Evolutionary conservation across 129 eudicot genomes (phyloP).

Genomic region (Logfia minima): DNA sequence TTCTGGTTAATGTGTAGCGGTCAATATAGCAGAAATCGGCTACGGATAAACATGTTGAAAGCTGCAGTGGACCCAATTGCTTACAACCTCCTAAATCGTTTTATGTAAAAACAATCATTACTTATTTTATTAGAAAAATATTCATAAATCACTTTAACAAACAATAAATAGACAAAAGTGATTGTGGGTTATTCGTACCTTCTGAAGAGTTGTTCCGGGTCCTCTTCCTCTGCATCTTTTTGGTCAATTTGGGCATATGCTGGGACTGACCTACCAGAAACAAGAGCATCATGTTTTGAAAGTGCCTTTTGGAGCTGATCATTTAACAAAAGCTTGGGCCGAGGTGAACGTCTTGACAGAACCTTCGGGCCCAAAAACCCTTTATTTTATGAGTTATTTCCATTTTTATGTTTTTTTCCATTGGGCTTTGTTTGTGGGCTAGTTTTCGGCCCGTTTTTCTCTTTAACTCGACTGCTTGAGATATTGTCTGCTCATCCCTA

Average conservation of each 20-base stretch:
- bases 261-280: conserved; percentile 51
- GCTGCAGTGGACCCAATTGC: background rate
- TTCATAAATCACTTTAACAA: background rate
- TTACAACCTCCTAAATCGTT: background rate
- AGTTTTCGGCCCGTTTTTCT: too few species aligned
- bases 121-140: background rate
- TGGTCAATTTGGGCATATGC: conserved; percentile 47
- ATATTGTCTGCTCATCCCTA: conserved; percentile 77
- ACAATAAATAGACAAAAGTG: background rate
- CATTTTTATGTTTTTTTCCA: too few species aligned
- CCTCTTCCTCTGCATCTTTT: conserved; percentile 77
- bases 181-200: conserved; percentile 41
- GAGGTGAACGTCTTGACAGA: too few species aligned
- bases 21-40: background rate
- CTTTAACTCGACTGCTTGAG: conserved; percentile 73
- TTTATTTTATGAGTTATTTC: too few species aligned
- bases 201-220: conserved; percentile 84
- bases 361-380: too few species aligned
- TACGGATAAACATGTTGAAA: background rate
- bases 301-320: conserved; percentile 83
- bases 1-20: background rate
- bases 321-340: too few species aligned
- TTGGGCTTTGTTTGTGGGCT: too few species aligned
- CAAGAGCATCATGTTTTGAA: conserved; percentile 66
- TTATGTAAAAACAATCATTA: background rate